Evolutionary conservation across 495 filamentous ascomycete genomes (phyloP), one percentile per base, ranked within the genome.

Genomic region (Talaromyces nanjingensis): DNA sequence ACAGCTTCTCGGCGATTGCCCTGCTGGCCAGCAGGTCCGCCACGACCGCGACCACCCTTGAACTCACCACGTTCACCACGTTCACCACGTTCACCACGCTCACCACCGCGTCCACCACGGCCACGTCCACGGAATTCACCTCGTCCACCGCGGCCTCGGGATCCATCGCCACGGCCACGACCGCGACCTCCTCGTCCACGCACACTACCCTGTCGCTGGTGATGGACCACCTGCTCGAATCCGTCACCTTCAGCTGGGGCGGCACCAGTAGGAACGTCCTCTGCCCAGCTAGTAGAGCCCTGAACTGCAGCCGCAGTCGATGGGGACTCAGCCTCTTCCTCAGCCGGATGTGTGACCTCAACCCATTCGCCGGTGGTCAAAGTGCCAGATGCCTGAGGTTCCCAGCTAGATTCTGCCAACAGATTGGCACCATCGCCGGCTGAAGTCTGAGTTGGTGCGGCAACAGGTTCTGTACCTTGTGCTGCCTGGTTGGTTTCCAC

Each of bases 271-370:
- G 68, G 60, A 61, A 85, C 80, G 47, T 88, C 86, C 67, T 90
- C 86, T n/a, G 87, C 86, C 84, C 86, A 89, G 70, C 84, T 86
- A 63, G 82, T 80, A n/a, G 77, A 75, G 14, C 58, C 60, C 14
- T 73, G 67, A 11, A 60, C 65, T 3, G 70, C 54, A 16, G 64
- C 72, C 24, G 83, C 77, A 22, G 83, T 85, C 25, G 86, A 81
- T 7, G 83, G 86, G 9, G 85, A 84, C n/a, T 81, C 70, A 66
- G 81, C 87, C 56, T 94, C 92, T 12, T 89, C 88, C 73, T 96
- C 91, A 39, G 84, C 77, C 42, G 90, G 85, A 63, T 89, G 89
- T 47, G 89, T 85, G 49, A 92, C 83, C 72, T 91, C 84, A 58
- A 92, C 87, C 88, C 87, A 96, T 65, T 85, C 85, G 66, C 94